Base-by-base conservation (phyloP, 2,329 filamentous ascomycete species). In the Microdochium trichocladiopsis region DNA sequence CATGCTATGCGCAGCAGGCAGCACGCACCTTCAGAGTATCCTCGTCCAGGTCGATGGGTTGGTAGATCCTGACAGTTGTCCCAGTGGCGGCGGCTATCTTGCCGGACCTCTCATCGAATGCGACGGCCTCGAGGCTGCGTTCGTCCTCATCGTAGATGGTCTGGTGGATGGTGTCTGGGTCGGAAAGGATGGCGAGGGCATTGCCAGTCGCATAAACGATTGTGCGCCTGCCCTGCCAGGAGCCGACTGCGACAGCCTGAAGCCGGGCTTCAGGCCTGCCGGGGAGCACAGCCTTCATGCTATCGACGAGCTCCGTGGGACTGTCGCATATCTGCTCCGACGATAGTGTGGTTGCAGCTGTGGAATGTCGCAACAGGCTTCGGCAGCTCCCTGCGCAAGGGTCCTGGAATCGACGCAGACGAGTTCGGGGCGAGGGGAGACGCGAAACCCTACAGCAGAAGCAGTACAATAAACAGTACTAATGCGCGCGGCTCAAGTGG, bases 101-200 rank as follows among this genome's bases (percentile, higher is more conserved):
- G 49, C 92, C 94, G 9, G 87, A 87, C 18, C 76, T 73, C 65
- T 95, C 87, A 63, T 97, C 89, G 56, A 97, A 81, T 25, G 83
- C 80, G 57, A 97, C 82, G 25, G 90, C 87, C 57, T 90, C 81
- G 25, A 97, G 73, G 28, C 68, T 66, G 16, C 72, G 77, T 23
- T 83, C 76, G 58, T 89, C 83, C 63, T 95, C 88, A 63, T 94
- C 85, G 72, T 96, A 95, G 59, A 95, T 87, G 3, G 92, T 96
- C 69, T 99, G 94, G 31, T 96, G 71, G 57, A 96, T 82, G 51
- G 81, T 81, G 56, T 86, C 78, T 50, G 88, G 81, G 50, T 84
- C 87, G 63, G 83, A 80, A 60, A 97, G 83, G 61, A 99, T 86
- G 51, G 94, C 83, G 58, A 97, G 82, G 56, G 90, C 90, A 69